A percentile compares a stretch with the other conserved stretches of the same genome.
Conservation (phyloP, 257 asterid genomes). For the Plectranthus barbatus region DNA sequence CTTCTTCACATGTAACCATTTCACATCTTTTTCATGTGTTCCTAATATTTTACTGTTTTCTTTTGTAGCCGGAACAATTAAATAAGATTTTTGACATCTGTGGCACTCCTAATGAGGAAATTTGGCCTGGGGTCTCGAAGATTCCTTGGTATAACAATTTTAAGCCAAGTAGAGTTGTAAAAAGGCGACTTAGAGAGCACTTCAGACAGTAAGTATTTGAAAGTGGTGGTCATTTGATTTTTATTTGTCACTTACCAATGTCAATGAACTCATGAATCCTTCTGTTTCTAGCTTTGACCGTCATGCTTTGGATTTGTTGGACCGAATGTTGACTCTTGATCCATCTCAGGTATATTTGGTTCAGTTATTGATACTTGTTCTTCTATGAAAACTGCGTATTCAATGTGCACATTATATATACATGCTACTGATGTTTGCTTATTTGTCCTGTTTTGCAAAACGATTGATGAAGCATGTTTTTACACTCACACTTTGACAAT, state of each 20-base stretch:
- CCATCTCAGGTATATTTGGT: constrained; percentile 65
- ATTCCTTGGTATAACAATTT: constrained; percentile 77
- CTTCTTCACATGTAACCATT: not conserved
- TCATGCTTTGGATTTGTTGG: constrained; percentile 87
- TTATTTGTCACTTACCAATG: not conserved
- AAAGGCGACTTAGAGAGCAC: constrained; percentile 75
- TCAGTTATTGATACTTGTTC: not conserved
- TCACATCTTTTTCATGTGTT: not conserved
- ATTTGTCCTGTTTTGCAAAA: not conserved
- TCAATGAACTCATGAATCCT: not conserved
- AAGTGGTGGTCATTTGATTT: not conserved
- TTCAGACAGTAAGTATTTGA: constrained; percentile 62
- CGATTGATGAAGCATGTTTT: not conserved
- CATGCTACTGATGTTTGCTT: not conserved
- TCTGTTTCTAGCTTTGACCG: constrained; percentile 64
- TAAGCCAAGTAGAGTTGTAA: constrained; percentile 62
- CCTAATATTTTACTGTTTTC: not conserved
- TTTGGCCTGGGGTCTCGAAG: constrained; percentile 88
- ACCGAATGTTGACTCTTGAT: constrained; percentile 77
- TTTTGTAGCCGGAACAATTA: constrained; percentile 71
- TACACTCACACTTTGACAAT: constrained; percentile 7
- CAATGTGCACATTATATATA: not conserved
- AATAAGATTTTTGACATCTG: constrained; percentile 71
- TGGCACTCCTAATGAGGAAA: constrained; percentile 70
- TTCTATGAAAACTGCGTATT: not conserved